Conservation (phyloP, 495 filamentous ascomycete species). For the Pyrenula massariospora region DNA sequence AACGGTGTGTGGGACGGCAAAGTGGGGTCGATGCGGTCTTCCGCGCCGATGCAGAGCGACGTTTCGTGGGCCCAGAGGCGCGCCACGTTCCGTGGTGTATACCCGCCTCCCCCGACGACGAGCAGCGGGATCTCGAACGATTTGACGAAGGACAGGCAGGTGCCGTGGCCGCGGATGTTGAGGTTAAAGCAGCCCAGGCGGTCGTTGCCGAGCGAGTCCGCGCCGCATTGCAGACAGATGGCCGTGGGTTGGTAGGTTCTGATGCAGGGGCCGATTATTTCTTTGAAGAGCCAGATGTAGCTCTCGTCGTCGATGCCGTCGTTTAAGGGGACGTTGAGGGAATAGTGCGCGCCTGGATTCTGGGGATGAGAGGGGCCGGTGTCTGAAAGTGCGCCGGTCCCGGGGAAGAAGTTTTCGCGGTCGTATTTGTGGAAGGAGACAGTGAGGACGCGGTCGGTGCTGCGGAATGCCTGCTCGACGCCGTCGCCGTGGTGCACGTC, state of each 20-base stretch:
- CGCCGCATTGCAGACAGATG: slow-evolving; percentile 93
- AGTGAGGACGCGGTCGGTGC: slow-evolving; percentile 90
- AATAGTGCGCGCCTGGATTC: slow-evolving; percentile 52
- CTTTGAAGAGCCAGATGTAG: slow-evolving; percentile 75
- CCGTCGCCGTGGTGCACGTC: slow-evolving; percentile 97
- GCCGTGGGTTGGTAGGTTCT: slow-evolving; percentile 68
- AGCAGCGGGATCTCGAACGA: slow-evolving; percentile 65
- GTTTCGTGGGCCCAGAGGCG: slow-evolving; percentile 96
- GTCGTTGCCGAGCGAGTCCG: slow-evolving; percentile 89
- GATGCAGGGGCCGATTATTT: slow-evolving; percentile 64
- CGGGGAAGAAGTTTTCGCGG: slow-evolving; percentile 67
- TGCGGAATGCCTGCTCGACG: slow-evolving; percentile 94
- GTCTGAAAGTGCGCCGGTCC: slow-evolving; percentile 47
- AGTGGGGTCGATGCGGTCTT: slow-evolving; percentile 54
- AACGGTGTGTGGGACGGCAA: slow-evolving; percentile 65
- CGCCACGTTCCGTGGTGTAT: slow-evolving; percentile 95
- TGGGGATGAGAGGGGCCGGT: slow-evolving; percentile 46
- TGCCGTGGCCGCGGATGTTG: slow-evolving; percentile 85
- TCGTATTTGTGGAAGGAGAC: slow-evolving; percentile 95
- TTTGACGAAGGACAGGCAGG: slow-evolving; percentile 82
- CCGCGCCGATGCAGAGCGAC: slow-evolving; percentile 70
- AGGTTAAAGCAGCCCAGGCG: slow-evolving; percentile 92
- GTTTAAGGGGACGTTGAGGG: slow-evolving; percentile 55
- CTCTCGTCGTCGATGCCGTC: slow-evolving; percentile 87
- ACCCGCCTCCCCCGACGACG: slow-evolving; percentile 88